Evolutionary conservation across 2,329 filamentous ascomycete genomes (phyloP).

Genomic region (Xylariomycetidae sp.): DNA sequence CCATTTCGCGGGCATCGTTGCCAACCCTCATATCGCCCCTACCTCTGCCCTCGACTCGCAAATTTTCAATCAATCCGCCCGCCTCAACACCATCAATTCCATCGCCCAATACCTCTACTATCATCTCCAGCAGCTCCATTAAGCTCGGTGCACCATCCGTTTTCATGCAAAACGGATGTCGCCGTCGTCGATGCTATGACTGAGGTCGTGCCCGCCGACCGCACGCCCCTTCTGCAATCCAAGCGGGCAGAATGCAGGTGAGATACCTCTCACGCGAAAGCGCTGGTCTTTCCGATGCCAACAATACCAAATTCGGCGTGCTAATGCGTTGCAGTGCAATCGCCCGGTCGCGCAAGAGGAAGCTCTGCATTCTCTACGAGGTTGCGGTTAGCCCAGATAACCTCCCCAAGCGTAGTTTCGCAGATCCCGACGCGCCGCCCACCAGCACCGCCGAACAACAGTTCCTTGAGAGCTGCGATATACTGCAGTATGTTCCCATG

Average conservation of each 20-base stretch:
- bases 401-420: slow-evolving; percentile 53
- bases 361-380: slow-evolving; percentile 79
- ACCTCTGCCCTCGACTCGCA: slow-evolving; percentile 11
- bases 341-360: slow-evolving; percentile 81
- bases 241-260: slow-evolving; percentile 59
- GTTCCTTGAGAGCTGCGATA: slow-evolving; percentile 52
- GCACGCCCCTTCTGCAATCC: slow-evolving; percentile 59
- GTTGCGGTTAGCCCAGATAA: slow-evolving; percentile 65
- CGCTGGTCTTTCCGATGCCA: slow-evolving; percentile 43
- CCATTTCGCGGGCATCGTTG: slow-evolving; percentile 10
- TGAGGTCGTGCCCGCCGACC: slow-evolving; percentile 62
- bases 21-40: slow-evolving; percentile 18
- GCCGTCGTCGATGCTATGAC: slow-evolving; percentile 63
- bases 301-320: slow-evolving; percentile 37
- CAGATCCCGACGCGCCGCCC: slow-evolving; percentile 50
- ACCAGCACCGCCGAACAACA: slow-evolving; percentile 45
- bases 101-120: slow-evolving; percentile 25
- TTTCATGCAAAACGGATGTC: slow-evolving; percentile 64
- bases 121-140: slow-evolving; percentile 29
- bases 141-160: slow-evolving; percentile 43
- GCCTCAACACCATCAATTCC: slow-evolving; percentile 30
- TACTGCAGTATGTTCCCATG: slow-evolving; percentile 49
- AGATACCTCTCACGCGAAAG: slow-evolving; percentile 38
- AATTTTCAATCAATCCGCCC: slow-evolving; percentile 25
- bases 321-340: slow-evolving; percentile 54